Conservation (phyloP, 2,329 filamentous ascomycete species). For the Epichloe gansuensis region DNA sequence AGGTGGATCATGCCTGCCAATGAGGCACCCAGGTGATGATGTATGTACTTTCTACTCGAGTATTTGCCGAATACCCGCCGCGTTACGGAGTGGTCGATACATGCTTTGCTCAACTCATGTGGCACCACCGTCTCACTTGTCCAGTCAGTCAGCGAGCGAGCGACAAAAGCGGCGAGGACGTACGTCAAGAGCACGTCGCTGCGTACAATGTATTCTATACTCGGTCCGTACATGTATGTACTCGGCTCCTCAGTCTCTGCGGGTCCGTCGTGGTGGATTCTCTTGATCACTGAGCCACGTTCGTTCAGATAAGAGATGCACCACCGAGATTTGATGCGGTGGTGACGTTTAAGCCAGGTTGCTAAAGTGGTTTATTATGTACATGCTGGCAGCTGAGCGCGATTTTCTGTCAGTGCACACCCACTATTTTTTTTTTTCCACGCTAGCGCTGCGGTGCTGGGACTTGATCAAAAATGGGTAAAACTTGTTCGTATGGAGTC, state of each 20-base stretch:
- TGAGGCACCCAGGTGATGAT: too few relatives aligned
- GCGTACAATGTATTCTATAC: too few relatives aligned
- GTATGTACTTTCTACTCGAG: too few relatives aligned
- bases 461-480: neutral
- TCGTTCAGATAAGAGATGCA: neutral
- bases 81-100: neutral
- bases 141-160: too few relatives aligned
- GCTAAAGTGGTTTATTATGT: neutral
- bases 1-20: neutral
- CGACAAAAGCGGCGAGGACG: too few relatives aligned
- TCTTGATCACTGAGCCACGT: neutral
- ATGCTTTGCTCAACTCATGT: neutral
- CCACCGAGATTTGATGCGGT: neutral
- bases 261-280: neutral
- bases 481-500: neutral
- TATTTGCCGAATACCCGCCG: neutral
- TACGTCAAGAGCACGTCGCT: neutral
- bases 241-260: neutral
- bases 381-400: neutral
- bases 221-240: too few relatives aligned
- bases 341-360: neutral
- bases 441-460: neutral
- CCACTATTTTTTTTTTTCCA: neutral
- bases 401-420: neutral
- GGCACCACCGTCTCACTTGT: too few relatives aligned